These are phyloP conservation scores for Mycena capillaripes DNA, from an alignment of 768 basidiomycete species.

Conservation along the genomic window DNA sequence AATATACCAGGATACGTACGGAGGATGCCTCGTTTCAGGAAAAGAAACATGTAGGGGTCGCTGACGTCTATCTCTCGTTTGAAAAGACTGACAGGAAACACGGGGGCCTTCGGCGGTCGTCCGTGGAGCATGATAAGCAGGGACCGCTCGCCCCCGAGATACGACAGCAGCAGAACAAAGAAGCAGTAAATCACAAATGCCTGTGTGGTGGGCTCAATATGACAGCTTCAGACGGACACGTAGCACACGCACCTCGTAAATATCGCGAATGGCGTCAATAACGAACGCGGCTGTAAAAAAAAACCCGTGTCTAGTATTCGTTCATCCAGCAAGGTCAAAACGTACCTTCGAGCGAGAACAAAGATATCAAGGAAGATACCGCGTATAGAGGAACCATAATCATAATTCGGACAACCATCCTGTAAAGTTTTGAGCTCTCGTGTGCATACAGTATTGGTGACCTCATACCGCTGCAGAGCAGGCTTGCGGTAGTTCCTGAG, in stretches of 20 bases:
- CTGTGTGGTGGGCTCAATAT: slow-evolving; percentile 50
- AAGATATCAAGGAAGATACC: slow-evolving; percentile 89
- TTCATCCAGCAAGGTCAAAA: too few species aligned
- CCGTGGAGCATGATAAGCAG: slow-evolving; percentile 94
- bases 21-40: slow-evolving; percentile 94
- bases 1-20: slow-evolving; percentile 62
- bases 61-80: slow-evolving; percentile 90
- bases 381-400: slow-evolving; percentile 97
- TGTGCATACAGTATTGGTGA: slow-evolving; percentile 4
- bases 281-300: slow-evolving; percentile 81
- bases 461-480: slow-evolving; percentile 76
- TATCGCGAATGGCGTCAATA: slow-evolving; percentile 93
- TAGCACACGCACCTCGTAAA: slow-evolving; percentile 86
- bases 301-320: not conserved
- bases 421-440: slow-evolving; percentile 42
- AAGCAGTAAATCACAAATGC: slow-evolving; percentile 97
- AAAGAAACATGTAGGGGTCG: slow-evolving; percentile 95
- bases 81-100: slow-evolving; percentile 90
- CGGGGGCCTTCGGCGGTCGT: slow-evolving; percentile 87
- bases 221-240: not conserved
- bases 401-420: slow-evolving; percentile 96
- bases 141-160: slow-evolving; percentile 94
- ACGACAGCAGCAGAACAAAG: slow-evolving; percentile 85
- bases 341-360: slow-evolving; percentile 84
- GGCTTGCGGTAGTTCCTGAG: slow-evolving; percentile 91